Base-by-base conservation (phyloP, 1,139 yeast genomes). In the Pichia norvegensis region DNA sequence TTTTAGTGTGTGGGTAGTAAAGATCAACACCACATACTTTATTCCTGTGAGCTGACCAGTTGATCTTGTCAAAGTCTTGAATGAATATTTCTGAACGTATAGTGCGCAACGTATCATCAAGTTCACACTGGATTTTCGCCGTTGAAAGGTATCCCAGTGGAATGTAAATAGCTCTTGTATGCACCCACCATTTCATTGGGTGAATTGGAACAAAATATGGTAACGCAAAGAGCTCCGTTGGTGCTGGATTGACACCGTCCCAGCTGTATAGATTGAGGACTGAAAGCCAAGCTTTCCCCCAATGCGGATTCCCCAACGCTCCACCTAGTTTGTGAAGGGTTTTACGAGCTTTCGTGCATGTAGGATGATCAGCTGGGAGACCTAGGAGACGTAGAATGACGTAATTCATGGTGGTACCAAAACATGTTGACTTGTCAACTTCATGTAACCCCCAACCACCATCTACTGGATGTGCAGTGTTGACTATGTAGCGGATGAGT, bases 401-500 rank as follows among this genome's bases (percentile, higher is more conserved):
- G 63, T 94, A 94, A 65, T 88, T 88, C 59, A 92, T 76, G 1
- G 88, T 73, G 1, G 99, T 94, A 5, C 99, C 98, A 63, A 88
- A 90, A 55, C 94, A 94, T 0, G 98, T 94, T 8, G 95, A 82
- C 62, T 90, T 92, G 60, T 92, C 98, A 42, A 78, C 81, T 3
- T 88, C 78, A 61, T 92, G 97, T 43, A 94, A 72, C 0, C 97
- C 98, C 98, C 99, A 94, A 1, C 98, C 99, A n/a, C 99, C 99
- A 65, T 94, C 99, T 0, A 88, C 95, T 0, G 97, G 97, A 61
- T 92, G 96, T 0, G 97, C 82, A 0, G 86, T 76, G 61, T 94
- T 94, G 19, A 87, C 87, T 21, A 92, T 67, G 60, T 88, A 92
- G 46, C 97, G 72, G 36, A 84, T 78, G 63, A 94, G 68, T 63